Conservation (phyloP, 2,329 filamentous ascomycete species). For the Aureobasidium subglaciale region DNA sequence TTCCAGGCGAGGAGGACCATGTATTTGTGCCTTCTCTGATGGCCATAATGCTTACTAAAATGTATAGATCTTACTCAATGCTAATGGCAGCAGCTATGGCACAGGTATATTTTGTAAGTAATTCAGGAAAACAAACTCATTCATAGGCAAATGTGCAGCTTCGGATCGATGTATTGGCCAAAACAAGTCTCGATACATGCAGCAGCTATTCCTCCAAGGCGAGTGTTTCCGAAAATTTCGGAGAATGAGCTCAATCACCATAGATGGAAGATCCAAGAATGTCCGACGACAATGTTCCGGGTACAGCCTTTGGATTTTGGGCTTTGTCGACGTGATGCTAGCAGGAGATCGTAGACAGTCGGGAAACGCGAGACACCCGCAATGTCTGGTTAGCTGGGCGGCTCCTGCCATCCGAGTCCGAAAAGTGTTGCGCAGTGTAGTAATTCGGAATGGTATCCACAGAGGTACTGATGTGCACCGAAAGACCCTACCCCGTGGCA, state of each 20-base stretch:
- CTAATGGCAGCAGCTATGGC: background rate
- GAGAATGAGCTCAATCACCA: background rate
- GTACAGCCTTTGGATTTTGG: background rate
- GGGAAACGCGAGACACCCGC: no score
- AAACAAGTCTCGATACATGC: background rate
- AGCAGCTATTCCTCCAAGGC: background rate
- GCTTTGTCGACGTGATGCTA: background rate
- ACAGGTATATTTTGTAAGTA: background rate
- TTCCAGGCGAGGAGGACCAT: background rate
- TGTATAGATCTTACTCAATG: no score
- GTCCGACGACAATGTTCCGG: background rate
- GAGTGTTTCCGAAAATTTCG: background rate
- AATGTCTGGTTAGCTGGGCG: no score
- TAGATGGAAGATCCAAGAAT: background rate
- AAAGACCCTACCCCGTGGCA: no score
- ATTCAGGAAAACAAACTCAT: background rate
- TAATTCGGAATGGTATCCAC: no score
- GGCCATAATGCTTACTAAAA: background rate
- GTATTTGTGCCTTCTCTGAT: background rate
- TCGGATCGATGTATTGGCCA: background rate
- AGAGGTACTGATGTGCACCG: no score
- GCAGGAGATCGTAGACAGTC: background rate
- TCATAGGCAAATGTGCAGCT: no score
- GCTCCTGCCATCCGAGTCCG: no score
- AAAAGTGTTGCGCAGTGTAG: no score